A percentile compares a stretch with the other conserved stretches of the same genome.
Conservation (phyloP, 192 early-diverging fungal species). For the Backusella macrospora region DNA sequence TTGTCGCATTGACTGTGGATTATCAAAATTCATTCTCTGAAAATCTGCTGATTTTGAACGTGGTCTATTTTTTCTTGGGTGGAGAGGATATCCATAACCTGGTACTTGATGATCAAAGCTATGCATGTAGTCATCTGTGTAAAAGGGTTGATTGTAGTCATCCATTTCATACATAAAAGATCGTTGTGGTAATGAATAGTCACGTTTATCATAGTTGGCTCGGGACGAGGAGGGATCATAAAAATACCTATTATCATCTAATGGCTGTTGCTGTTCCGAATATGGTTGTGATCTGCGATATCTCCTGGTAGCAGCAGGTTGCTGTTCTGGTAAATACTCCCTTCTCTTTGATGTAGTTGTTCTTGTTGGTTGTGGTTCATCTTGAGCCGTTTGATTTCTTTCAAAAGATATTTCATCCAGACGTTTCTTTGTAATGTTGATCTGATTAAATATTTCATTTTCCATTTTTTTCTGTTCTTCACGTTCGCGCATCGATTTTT, state of each 20-base stretch:
- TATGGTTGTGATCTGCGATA: background rate
- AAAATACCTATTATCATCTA: slow-evolving; percentile 1
- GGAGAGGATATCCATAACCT: background rate
- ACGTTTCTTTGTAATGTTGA: background rate
- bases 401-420: background rate
- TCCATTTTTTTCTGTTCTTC: background rate
- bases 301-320: background rate
- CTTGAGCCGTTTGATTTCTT: background rate
- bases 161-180: slow-evolving; percentile 6
- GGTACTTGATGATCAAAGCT: background rate
- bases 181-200: background rate
- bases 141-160: background rate
- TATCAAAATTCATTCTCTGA: slow-evolving; percentile 1
- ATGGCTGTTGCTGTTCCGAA: background rate
- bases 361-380: background rate
- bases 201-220: background rate
- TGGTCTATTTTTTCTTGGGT: background rate
- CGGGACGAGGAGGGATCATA: background rate
- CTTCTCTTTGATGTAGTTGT: background rate
- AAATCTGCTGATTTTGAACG: slow-evolving; percentile 7
- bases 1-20: background rate
- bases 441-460: background rate
- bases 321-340: background rate
- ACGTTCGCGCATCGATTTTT: background rate
- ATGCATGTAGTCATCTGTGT: background rate